Base-by-base conservation (phyloP, 495 filamentous ascomycete species). In the Neurospora cerealis region DNA sequence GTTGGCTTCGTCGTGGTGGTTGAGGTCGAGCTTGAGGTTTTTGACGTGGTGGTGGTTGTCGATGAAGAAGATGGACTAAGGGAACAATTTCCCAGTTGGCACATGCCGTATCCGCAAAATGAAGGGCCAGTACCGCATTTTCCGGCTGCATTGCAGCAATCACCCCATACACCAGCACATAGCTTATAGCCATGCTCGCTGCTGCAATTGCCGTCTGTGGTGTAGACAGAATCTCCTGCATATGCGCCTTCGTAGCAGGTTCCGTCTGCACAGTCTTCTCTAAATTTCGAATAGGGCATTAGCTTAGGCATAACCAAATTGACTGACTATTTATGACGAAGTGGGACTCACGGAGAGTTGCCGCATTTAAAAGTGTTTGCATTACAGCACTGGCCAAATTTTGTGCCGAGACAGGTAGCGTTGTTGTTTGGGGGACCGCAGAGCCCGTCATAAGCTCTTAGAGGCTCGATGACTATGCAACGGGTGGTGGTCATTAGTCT, bases 191-290 rank as follows among this genome's bases (percentile, higher is more conserved):
- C 75, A 69, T 82, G 38, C 7, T 75, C 24, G 2, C 37, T 17
- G n/a, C 80, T 79, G 40, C 79, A 82, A 0, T 48, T 78, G 15
- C 79, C 78, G 69, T 80, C 77, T 39, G 74, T 78, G 46, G 34
- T 71, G 38, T 72, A 81, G 21, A 78, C 40, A 5, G 36, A 15
- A 38, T 77, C 73, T 21, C 81, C 79, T 10, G 0, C 9, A 62
- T 78, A 82, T 17, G 32, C 48, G 21, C 80, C 80, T 44, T 81
- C 76, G 41, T 78, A 81, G 72, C 78, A 82, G 24, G 73, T 82
- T 19, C 81, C 79, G 6, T 70, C 42, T 17, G 74, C 72, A 71
- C 78, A 82, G 75, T 82, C 81, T 7, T 41, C 78, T 42, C 77
- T 79, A 21, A 10, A 40, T n/a, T 24, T 11, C 1, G 28, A 10